Evolutionary conservation across 2,329 filamentous ascomycete species (phyloP).

Genomic region (Penicillium vulpinum): DNA sequence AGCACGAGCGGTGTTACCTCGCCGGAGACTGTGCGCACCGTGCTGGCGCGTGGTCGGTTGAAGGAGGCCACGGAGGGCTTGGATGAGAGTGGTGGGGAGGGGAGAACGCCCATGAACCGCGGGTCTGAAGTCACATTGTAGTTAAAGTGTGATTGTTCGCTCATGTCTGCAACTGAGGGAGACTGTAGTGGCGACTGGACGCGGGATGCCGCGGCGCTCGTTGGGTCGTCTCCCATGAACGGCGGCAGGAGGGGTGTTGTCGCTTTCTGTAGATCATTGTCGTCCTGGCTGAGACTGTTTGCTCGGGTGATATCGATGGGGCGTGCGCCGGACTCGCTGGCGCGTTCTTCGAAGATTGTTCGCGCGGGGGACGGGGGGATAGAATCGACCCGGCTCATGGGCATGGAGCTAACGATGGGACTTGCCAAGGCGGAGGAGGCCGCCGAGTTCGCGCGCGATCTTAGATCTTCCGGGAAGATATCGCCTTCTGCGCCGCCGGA

Average conservation of each 20-base stretch:
- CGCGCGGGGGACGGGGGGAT: constrained; percentile 63
- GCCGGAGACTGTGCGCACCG: constrained; percentile 45
- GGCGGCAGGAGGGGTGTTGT: constrained; percentile 85
- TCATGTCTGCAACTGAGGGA: constrained; percentile 69
- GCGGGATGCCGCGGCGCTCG: constrained; percentile 52
- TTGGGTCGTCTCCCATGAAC: constrained; percentile 63
- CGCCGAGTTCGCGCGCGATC: constrained; percentile 44
- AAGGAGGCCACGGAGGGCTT: constrained; percentile 79
- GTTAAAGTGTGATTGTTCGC: constrained; percentile 42
- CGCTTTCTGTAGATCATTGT: constrained; percentile 64
- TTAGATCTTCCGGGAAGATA: constrained; percentile 34
- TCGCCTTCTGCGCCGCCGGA: constrained; percentile 36
- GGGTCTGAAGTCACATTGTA: constrained; percentile 51
- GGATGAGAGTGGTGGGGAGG: constrained; percentile 73
- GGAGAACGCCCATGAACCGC: constrained; percentile 49
- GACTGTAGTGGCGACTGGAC: constrained; percentile 83
- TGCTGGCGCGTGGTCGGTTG: constrained; percentile 50
- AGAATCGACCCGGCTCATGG: constrained; percentile 49
- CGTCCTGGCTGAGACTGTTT: constrained; percentile 49
- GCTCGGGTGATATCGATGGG: constrained; percentile 57
- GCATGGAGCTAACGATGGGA: constrained; percentile 35
- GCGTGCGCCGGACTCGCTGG: constrained; percentile 50
- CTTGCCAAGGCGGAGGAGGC: constrained; percentile 42
- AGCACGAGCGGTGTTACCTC: constrained; percentile 60
- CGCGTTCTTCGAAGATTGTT: constrained; percentile 61